Base-by-base conservation (phyloP, 768 basidiomycete genomes). In the Leucocoprinus leucothites region DNA sequence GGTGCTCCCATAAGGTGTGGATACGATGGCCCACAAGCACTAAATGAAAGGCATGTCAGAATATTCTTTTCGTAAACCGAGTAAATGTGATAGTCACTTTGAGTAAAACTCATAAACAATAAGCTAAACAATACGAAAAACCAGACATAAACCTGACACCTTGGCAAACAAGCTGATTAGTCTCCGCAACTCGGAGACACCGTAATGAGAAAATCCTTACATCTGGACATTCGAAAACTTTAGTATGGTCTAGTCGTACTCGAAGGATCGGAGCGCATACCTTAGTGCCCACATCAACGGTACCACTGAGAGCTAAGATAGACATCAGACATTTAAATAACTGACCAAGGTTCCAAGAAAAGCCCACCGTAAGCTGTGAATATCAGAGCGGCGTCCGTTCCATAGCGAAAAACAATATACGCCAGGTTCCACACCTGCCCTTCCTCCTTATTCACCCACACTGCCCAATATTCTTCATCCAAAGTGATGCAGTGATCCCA, bases 401-500 rank as follows among this genome's bases (percentile, higher is more conserved):
- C 38, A 31, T 55, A 55, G 16, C 53, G 45, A 22, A 36, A 48
- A 9, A 26, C 11, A 16, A 55, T 5, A 35, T 28, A 55, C 19
- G 44, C 45, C 21, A 41, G 16, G 14, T 21, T 55, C 46, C 45
- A 55, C 18, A 19, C 22, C 7, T 9, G 9, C 8, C 14, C 16
- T 40, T 47, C 45, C 2, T n/a, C 40, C 5, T 24, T 16, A 18
- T 55, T 41, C 3, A 11, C 28, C 53, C 53, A 55, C 6, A 55
- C 46, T 31, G 16, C 46, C 2, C 26, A 24, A 48, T 48, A 48
- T 21, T 55, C 53, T 22, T 55, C 53, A 26, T 55, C 38, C 9
- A 55, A 48, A 3, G 53, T 55, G 24, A 55, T 55, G n/a, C 26
- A 35, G 21, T 55, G 53, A 18, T 55, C 53, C 45, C 46, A 55